Conservation (phyloP, 352 stramenopile species). For the Pythium brassicae region DNA sequence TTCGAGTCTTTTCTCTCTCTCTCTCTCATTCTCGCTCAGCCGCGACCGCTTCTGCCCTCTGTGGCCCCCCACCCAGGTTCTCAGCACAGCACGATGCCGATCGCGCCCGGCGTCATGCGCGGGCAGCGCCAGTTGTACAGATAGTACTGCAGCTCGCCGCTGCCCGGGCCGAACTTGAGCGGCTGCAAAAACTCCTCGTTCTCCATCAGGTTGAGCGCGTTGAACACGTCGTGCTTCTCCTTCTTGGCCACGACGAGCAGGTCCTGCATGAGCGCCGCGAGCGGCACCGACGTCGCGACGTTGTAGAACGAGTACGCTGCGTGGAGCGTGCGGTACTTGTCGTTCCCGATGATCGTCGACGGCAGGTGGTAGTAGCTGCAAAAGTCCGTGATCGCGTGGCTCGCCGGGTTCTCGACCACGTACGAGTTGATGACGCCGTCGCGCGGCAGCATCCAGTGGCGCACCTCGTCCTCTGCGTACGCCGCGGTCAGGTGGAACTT, state of each 20-base stretch:
- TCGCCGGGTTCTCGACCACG: constrained; percentile 74
- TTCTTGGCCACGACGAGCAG: constrained; percentile 47
- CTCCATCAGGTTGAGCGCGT: constrained; percentile 54
- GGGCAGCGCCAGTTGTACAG: constrained; percentile 63
- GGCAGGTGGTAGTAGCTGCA: constrained; percentile 98
- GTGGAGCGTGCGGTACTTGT: constrained; percentile 94
- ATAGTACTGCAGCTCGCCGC: constrained; percentile 54
- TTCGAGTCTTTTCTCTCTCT: too few relatives aligned
- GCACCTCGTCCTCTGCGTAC: constrained; percentile 92
- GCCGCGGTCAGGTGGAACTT: constrained; percentile 81
- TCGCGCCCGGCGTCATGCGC: not conserved
- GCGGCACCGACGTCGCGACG: constrained; percentile 57
- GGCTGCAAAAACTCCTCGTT: constrained; percentile 42
- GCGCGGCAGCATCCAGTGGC: constrained; percentile 97
- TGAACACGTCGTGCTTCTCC: constrained; percentile 45
- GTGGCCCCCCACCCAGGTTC: not conserved
- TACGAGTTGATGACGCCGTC: constrained; percentile 95
- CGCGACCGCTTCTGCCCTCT: not conserved
- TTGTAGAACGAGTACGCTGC: constrained; percentile 99
- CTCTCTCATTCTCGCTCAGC: not conserved
- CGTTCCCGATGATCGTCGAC: constrained; percentile 93
- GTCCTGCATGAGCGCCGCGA: constrained; percentile 66
- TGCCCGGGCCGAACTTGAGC: constrained; percentile 52
- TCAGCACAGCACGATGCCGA: not conserved
- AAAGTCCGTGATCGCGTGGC: constrained; percentile 90